Percentiles rank a stretch among this genome's conserved stretches.
phyloP scores from a whole-genome alignment of 129 eudicot genomes.

The Kitagawia praeruptora region DNA sequence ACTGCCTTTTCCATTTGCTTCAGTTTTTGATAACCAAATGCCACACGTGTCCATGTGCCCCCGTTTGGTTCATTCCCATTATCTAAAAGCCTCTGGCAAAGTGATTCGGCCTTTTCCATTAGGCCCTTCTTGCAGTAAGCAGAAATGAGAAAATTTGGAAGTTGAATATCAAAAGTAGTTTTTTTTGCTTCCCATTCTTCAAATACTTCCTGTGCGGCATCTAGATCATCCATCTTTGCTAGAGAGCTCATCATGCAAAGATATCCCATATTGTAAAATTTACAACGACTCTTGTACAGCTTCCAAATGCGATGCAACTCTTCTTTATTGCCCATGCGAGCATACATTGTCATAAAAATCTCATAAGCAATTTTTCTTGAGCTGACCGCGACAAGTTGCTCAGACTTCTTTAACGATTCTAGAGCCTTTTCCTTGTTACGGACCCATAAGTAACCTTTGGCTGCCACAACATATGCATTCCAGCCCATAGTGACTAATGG shows the following conservation, averaged over 20 bases:
- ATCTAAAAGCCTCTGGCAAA: constrained; percentile 20
- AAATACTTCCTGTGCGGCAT: constrained; percentile 36
- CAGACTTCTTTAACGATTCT: constrained; percentile 27
- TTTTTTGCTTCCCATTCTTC: constrained; percentile 35
- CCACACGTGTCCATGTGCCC: constrained; percentile 46
- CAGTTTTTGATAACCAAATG: constrained; percentile 31
- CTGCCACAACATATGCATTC: constrained; percentile 32
- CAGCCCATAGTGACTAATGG: constrained; percentile 28
- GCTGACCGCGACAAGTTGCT: constrained; percentile 23
- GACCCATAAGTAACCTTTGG: constrained; percentile 41
- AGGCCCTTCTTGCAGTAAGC: constrained; percentile 47
- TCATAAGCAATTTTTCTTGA: constrained; percentile 25
- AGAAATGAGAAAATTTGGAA: constrained; percentile 38
- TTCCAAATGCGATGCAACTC: constrained; percentile 51
- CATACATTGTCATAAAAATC: constrained; percentile 36
- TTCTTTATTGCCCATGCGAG: constrained; percentile 30
- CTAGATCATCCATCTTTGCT: constrained; percentile 40
- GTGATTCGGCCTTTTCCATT: constrained; percentile 34
- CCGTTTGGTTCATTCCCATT: constrained; percentile 34
- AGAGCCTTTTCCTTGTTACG: constrained; percentile 31
- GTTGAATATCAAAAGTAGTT: constrained; percentile 21
- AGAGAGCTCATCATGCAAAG: constrained; percentile 39
- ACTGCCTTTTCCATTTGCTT: constrained; percentile 42
- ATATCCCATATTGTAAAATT: constrained; percentile 30
- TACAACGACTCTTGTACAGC: constrained; percentile 25